Evolutionary conservation across 2,329 filamentous ascomycete species (phyloP), one percentile per base, ranked within the genome.

Genomic region (Metarhizium robertsii): DNA sequence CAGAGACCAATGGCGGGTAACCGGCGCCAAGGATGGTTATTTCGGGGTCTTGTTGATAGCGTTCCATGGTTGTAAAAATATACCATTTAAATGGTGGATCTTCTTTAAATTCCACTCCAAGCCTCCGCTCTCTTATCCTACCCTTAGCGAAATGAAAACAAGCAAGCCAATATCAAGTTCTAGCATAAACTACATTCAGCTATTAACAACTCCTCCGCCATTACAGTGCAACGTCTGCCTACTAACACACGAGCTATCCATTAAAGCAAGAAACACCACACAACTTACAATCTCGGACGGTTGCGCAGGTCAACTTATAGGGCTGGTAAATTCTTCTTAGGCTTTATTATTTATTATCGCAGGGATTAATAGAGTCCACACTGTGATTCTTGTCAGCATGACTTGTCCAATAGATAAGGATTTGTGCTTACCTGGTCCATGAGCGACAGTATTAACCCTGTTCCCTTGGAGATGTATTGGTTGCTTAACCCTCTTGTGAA

Each of bases 231-330:
- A 74, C 0, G 73, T 76, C 74, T 92, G 89, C 2, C 90, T 89
- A 53, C 81, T 86, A 49, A 94, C 83, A 58, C 83, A 85, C 50
- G 82, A 85, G 65, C 86, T 89, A 67, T 94, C 89, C 57, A 78
- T 74, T 53, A 83, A 86, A 0, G 89, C 89, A 60, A 95, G 73
- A 70, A 94, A 94, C 4, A 94, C 88, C 56, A 91, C 87, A 64
- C 86, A 90, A 0, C 87, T 86, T 0, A 88, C 89, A 59, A 94
- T 86, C 75, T 95, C 90, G 55, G 83, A 88, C 2, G 88, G 90
- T 70, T 94, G 89, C 2, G 83, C 85, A 0, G 88, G 87, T 20
- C 90, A 76, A 4, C 88, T 88, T 75, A 94, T 90, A 0, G 88
- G 89, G 25, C 79, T 79, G 2, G 77, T 80, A 68, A 92, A 92